Conservation (phyloP, 306 rosid genomes). For the Malus asiatica region DNA sequence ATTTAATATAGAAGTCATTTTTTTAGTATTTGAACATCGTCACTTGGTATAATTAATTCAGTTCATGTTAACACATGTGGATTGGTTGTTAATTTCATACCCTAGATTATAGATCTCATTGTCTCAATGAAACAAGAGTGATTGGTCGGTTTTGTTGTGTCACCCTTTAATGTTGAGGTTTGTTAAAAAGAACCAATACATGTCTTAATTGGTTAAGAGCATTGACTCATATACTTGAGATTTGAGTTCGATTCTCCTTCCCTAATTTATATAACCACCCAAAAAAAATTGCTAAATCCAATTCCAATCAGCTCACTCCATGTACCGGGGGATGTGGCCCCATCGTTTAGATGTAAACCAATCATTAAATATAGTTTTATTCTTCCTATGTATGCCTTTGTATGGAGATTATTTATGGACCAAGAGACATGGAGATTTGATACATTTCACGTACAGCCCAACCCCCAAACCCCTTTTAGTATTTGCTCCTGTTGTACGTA, state of each 20-base stretch:
- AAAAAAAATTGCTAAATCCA: background rate
- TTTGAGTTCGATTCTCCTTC: background rate
- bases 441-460: background rate
- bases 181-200: too few relatives aligned
- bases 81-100: too few relatives aligned
- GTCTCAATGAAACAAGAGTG: too few relatives aligned
- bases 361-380: background rate
- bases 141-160: too few relatives aligned
- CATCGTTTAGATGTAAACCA: background rate
- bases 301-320: background rate
- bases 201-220: background rate
- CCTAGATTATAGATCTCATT: too few relatives aligned
- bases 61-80: too few relatives aligned
- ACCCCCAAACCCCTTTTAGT: constrained; percentile 19
- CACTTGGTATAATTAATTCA: too few relatives aligned
- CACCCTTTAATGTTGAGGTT: too few relatives aligned
- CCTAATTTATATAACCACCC: background rate
- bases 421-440: background rate
- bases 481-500: constrained; percentile 39
- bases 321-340: background rate
- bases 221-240: background rate
- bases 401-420: background rate
- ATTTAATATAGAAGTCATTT: too few relatives aligned
- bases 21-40: too few relatives aligned
- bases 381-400: background rate